Evolutionary conservation across 345 rosid genomes (phyloP).

Genomic region (Gossypium australe): DNA sequence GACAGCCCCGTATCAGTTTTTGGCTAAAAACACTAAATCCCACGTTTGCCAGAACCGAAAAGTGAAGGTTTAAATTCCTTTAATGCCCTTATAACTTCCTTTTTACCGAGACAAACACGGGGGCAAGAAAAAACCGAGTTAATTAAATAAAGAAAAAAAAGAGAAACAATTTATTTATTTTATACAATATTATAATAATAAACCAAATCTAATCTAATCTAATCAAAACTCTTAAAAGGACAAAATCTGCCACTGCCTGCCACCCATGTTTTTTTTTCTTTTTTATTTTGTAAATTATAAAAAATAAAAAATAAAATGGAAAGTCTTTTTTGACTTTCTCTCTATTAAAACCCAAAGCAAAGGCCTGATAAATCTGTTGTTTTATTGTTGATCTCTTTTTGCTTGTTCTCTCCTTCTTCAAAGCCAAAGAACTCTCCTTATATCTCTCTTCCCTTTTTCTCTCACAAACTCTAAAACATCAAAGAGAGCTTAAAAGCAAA

Average conservation of each 20-base stretch:
- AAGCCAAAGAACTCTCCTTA: constrained; percentile 20
- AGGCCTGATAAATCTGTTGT: constrained; percentile 19
- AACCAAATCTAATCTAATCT: constrained; percentile 6
- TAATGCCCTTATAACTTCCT: constrained; percentile 4
- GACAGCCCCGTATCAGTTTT: constrained; percentile 2
- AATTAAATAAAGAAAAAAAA: background rate
- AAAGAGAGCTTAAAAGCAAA: constrained; percentile 8
- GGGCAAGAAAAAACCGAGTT: background rate
- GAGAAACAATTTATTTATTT: background rate
- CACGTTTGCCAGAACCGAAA: background rate
- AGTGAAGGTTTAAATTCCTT: background rate
- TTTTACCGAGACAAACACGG: background rate
- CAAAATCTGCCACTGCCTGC: constrained; percentile 19
- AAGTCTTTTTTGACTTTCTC: constrained; percentile 28
- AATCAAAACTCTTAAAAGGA: background rate
- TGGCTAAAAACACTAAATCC: background rate
- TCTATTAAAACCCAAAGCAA: constrained; percentile 25
- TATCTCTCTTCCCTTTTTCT: background rate
- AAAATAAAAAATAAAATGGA: constrained; percentile 5
- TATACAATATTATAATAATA: background rate
- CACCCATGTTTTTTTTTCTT: constrained; percentile 2
- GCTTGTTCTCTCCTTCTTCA: constrained; percentile 14
- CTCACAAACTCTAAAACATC: background rate
- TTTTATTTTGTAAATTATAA: constrained; percentile 7
- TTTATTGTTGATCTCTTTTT: constrained; percentile 8